Percentiles rank a stretch among this genome's conserved stretches.
phyloP scores from a whole-genome alignment of 1,284 basidiomycete species.

The Inonotus hispidus region DNA sequence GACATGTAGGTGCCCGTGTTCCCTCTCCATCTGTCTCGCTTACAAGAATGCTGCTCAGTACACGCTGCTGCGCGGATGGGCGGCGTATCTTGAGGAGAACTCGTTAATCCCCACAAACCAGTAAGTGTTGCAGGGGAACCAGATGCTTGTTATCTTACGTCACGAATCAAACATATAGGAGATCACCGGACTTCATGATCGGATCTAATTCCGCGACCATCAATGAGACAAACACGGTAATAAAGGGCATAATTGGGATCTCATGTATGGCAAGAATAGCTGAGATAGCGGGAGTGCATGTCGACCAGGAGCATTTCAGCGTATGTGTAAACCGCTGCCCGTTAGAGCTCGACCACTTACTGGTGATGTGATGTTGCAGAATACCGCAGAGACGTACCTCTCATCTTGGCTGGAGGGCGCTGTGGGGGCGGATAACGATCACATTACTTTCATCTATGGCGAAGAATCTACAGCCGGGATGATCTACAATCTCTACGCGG shows the following conservation, averaged over 20 bases:
- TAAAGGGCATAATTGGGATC: slow-evolving; percentile 40
- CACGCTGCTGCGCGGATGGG: slow-evolving; percentile 36
- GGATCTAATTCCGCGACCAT: slow-evolving; percentile 4
- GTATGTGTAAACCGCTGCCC: slow-evolving; percentile 21
- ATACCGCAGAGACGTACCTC: slow-evolving; percentile 2
- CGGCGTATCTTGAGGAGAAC: slow-evolving; percentile 33
- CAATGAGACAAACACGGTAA: slow-evolving; percentile 32
- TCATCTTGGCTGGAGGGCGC: slow-evolving; percentile 6
- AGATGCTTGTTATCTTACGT: not conserved
- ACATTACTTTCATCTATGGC: slow-evolving; percentile 27
- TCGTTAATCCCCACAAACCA: slow-evolving; percentile 32
- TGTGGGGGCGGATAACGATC: not conserved
- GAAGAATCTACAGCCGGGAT: slow-evolving; percentile 29
- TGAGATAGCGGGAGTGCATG: slow-evolving; percentile 24
- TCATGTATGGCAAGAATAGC: slow-evolving; percentile 38
- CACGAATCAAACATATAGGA: not conserved
- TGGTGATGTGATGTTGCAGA: not conserved
- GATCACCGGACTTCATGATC: not conserved
- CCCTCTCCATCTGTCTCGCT: slow-evolving; percentile 24
- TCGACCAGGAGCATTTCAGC: slow-evolving; percentile 25
- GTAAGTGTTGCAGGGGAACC: slow-evolving; percentile 22
- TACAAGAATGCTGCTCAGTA: slow-evolving; percentile 39
- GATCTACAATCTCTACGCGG: slow-evolving; percentile 46
- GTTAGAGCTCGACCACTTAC: not conserved
- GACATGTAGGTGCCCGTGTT: slow-evolving; percentile 4